A percentile compares a stretch with the other conserved stretches of the same genome.
Evolutionary conservation across 768 basidiomycete species (phyloP).

Genomic region (Gymnopilus junonius): DNA sequence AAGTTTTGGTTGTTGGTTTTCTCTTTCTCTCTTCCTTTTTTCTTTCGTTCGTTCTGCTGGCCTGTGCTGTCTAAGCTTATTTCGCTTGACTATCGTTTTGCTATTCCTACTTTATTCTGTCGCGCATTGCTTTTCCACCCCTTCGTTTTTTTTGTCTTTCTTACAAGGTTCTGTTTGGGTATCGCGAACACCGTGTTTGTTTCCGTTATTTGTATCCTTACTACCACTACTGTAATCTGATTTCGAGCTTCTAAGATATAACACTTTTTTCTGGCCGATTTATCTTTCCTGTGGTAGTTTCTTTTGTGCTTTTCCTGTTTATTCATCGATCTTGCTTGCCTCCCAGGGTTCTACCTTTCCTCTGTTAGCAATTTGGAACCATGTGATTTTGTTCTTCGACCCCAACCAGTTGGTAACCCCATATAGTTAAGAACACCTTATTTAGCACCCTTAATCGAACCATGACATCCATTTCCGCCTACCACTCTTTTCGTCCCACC

Average conservation of each 20-base stretch:
- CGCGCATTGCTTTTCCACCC: neutral
- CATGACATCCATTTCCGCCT: neutral
- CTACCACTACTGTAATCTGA: neutral
- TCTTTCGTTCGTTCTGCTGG: neutral
- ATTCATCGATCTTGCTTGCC: neutral
- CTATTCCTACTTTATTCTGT: constrained; percentile 13
- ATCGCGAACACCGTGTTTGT: neutral
- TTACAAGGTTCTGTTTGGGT: neutral
- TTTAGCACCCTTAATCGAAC: constrained; percentile 3
- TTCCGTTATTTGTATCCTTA: constrained; percentile 4
- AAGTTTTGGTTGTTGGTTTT: neutral
- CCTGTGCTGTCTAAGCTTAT: neutral
- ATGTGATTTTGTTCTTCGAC: neutral
- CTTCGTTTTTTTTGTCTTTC: neutral
- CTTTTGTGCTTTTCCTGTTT: neutral
- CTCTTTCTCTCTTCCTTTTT: neutral
- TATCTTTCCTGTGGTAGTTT: neutral
- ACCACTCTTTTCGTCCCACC: neutral
- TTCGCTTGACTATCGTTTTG: constrained; percentile 5
- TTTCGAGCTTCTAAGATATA: neutral
- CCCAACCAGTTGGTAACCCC: constrained; percentile 1
- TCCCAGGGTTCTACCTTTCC: neutral
- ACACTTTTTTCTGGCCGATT: neutral
- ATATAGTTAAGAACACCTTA: constrained; percentile 13
- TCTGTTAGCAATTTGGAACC: too few relatives aligned